A percentile compares a stretch with the other conserved stretches of the same genome.
These are phyloP conservation scores for Fomitiporia mediterranea DNA, from an alignment of 1,284 basidiomycete species.

Conservation along the genomic window DNA sequence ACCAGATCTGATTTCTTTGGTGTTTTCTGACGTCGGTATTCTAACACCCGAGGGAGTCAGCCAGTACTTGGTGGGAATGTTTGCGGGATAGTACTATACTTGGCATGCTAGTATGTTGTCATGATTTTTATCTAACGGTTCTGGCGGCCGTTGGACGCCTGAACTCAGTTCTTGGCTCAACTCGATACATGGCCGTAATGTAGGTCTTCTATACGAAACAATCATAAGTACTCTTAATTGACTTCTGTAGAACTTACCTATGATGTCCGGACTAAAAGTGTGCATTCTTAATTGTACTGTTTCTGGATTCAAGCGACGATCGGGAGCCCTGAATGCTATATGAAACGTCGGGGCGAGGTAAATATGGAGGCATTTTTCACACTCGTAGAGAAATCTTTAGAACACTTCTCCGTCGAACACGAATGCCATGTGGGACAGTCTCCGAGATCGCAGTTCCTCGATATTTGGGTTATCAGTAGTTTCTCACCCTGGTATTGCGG, in stretches of 20 bases:
- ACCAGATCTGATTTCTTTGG: constrained; percentile 83
- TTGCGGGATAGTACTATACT: constrained; percentile 53
- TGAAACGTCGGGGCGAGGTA: not conserved
- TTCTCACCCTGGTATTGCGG: too few relatives aligned
- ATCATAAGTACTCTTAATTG: not conserved
- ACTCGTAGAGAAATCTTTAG: not conserved
- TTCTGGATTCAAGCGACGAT: not conserved
- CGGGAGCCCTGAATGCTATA: not conserved
- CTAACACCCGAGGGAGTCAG: constrained; percentile 89
- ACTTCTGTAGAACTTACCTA: not conserved
- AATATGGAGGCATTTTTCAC: not conserved
- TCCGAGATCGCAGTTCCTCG: not conserved
- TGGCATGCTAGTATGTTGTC: constrained; percentile 3
- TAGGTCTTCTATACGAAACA: not conserved
- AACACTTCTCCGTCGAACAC: not conserved
- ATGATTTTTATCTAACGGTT: too few relatives aligned
- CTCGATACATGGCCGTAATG: not conserved
- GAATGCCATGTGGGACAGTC: not conserved
- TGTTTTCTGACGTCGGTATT: constrained; percentile 90
- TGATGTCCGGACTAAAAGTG: not conserved
- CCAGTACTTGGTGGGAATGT: constrained; percentile 88
- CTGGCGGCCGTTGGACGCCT: not conserved
- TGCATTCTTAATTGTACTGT: not conserved
- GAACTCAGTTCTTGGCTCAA: not conserved
- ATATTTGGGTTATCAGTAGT: not conserved